Base-by-base conservation (phyloP, 306 rosid species). In the Oxytropis ochrocephala region DNA sequence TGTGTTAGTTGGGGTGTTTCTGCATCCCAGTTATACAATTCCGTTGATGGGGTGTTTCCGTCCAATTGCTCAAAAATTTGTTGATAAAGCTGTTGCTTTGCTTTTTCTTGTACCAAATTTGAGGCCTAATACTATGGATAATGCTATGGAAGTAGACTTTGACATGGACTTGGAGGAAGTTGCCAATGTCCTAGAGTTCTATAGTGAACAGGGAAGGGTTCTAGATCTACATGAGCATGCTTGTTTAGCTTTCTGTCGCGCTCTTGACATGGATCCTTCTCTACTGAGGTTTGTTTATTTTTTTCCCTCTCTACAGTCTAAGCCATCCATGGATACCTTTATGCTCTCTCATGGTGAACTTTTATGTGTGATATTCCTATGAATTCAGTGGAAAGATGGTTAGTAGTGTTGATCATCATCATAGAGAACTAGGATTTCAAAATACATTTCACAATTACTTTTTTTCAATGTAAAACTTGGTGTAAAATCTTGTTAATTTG, bases 181-280 rank as follows among this genome's bases (percentile, higher is more conserved):
- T 36, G 67, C 44, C 41, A 50, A 69, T 72, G 85, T 90, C 36
- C 54, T 86, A 33, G 87, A 91, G 53, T 78, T 77, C 69, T 85
- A 75, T 73, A 49, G 56, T 46, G 64, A 63, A 27, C 59, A 27
- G 41, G 91, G 86, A 82, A 86, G 79, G 78, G 88, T 96, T 70
- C 78, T 93, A 4, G 97, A 86, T 81, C 98, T 93, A 67, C 98
- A 90, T 1, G 98, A 93, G 81, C 81, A 79, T 78, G 91, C 86
- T 82, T 93, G 97, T 74, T 61, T 86, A 53, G 96, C 95, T 19
- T 85, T 90, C 57, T 88, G 91, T 55, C 91, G 98, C 0, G 79
- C 88, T 59, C 81, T 93, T 73, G 96, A 86, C 70, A 73, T 93
- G 89, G 77, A 49, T 57, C 82, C 91, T 27, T 82, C 64, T 70